These are phyloP conservation scores for Yamadazyma diospyri DNA, from an alignment of 1,139 yeast species.

Conservation along the genomic window DNA sequence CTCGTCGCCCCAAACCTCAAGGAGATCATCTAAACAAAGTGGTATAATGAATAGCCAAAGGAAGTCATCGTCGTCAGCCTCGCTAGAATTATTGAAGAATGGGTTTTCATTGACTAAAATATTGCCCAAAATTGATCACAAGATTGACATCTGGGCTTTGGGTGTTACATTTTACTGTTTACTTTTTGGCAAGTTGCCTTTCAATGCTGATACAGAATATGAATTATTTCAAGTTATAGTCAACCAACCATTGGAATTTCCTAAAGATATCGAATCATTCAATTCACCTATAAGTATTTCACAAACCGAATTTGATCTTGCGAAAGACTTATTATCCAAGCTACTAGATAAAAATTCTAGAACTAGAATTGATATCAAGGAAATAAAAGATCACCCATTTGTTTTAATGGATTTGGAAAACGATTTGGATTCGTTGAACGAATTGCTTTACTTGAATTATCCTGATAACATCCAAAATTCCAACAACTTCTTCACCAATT, in stretches of 20 bases:
- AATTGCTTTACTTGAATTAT: slow-evolving; percentile 34
- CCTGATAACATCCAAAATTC: slow-evolving; percentile 7
- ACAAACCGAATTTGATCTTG: slow-evolving; percentile 52
- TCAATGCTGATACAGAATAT: slow-evolving; percentile 84
- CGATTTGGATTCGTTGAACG: slow-evolving; percentile 36
- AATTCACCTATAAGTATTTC: slow-evolving; percentile 38
- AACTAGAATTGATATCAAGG: slow-evolving; percentile 64
- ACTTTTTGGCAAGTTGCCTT: slow-evolving; percentile 85
- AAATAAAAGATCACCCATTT: slow-evolving; percentile 80
- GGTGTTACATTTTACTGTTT: slow-evolving; percentile 92
- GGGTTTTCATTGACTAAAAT: slow-evolving; percentile 20
- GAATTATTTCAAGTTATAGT: slow-evolving; percentile 83
- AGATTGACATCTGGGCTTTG: slow-evolving; percentile 94
- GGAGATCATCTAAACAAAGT: slow-evolving; percentile 11
- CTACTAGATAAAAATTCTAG: slow-evolving; percentile 71
- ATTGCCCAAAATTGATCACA: slow-evolving; percentile 57
- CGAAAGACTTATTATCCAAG: slow-evolving; percentile 61
- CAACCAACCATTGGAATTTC: slow-evolving; percentile 58
- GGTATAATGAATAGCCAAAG: slow-evolving; percentile 4
- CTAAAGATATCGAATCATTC: slow-evolving; percentile 42
- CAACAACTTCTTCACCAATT: slow-evolving; percentile 8
- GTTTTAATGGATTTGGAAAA: slow-evolving; percentile 57
- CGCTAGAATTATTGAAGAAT: slow-evolving; percentile 22
- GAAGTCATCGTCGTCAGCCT: slow-evolving; percentile 20
- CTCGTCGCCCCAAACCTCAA: slow-evolving; percentile 9